These are phyloP conservation scores for Leishmania tarentolae DNA, from an alignment of 208 protist genomes.

Conservation along the genomic window DNA sequence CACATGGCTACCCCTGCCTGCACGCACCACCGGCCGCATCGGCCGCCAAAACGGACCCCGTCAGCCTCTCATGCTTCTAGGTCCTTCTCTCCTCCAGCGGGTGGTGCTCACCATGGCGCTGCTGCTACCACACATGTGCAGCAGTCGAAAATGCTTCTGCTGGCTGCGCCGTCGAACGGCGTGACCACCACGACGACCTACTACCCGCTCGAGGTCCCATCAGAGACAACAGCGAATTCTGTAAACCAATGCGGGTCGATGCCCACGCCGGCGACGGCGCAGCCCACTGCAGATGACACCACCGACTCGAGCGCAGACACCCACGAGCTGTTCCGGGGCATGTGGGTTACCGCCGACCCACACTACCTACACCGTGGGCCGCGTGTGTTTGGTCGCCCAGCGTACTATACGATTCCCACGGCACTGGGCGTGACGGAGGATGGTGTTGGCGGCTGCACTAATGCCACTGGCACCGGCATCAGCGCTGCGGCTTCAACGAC, in stretches of 20 bases:
- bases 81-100: background rate
- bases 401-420: conserved; percentile 65
- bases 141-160: conserved; percentile 35
- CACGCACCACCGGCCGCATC: conserved; percentile 13
- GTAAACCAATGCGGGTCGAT: background rate
- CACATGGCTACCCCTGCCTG: background rate
- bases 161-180: conserved; percentile 20
- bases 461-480: background rate
- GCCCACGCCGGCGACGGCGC: background rate
- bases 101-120: background rate
- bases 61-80: too few species aligned
- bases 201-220: conserved; percentile 12
- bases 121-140: conserved; percentile 15
- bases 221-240: background rate
- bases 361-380: conserved; percentile 44
- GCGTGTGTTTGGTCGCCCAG: conserved; percentile 56
- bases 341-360: conserved; percentile 68
- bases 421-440: conserved; percentile 39
- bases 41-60: background rate
- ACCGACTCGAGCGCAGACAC: conserved; percentile 2
- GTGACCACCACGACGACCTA: background rate
- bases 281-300: background rate
- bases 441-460: background rate
- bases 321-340: conserved; percentile 74
- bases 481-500: background rate